Evolutionary conservation across 2,329 filamentous ascomycete species (phyloP), one percentile per base, ranked within the genome.

Genomic region (Bipolaris sorokiniana): DNA sequence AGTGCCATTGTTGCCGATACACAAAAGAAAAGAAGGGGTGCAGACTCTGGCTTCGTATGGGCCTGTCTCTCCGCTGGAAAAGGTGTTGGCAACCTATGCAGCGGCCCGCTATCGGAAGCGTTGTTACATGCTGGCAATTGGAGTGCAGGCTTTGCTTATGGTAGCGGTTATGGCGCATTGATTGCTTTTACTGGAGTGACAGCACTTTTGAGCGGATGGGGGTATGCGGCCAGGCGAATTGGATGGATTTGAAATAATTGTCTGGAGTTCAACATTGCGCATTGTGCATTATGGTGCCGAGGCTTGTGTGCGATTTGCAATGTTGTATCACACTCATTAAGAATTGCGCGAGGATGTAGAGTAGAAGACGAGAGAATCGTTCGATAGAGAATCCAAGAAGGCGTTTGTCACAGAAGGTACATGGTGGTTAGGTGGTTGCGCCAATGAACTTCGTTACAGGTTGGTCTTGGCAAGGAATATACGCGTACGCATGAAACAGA

Each of bases 31-130:
- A 71, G 77, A 15, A 59, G 54, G 33, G 63, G 65, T 10, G 70
- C 71, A n/a, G 82, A 84, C 41, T 71, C 79, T 3, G 79, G 80
- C 0, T 79, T 84, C 59, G 75, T 83, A 1, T 81, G 84, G 54
- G 78, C 77, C 0, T 75, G 80, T 13, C 71, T 84, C 51, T 77
- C 78, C 9, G 79, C 79, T 7, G 82, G 82, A 0, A 80, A 81
- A 42, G 83, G 83, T 0, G 76, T 84, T 18, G 82, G 83, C 3
- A 82, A 80, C 65, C 70, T 85, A 9, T 76, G 80, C 9, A 79
- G 77, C 56, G 83, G 83, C 3, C 83, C 83, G 0, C 66, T 85
- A 40, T 83, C 81, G 46, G 82, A 83, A 64, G 76, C 71, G 13
- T 62, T 82, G 33, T 58, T 82, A 7, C 66, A 68, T n/a, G 65